Conservation (phyloP, 1,284 basidiomycete genomes). For the Xerocomus amazonicus region DNA sequence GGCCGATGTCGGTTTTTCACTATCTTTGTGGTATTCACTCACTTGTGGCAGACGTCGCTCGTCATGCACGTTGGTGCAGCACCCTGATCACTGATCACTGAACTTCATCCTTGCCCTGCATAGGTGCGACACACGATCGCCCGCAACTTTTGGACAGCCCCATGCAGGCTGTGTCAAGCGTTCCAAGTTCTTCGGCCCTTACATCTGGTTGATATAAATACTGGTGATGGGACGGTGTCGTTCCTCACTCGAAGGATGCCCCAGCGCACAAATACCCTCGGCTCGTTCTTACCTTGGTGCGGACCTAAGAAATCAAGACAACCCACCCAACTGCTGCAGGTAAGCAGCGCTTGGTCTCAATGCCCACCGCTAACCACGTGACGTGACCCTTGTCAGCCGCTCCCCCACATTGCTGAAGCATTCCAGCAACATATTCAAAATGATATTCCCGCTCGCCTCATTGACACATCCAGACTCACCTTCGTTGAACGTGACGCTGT, state of each 20-base stretch:
- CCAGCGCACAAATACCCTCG: neutral
- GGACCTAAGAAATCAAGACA: neutral
- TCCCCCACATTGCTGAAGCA: slow-evolving; percentile 7
- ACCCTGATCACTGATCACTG: too few relatives aligned
- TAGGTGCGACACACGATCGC: neutral
- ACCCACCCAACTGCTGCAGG: slow-evolving; percentile 5
- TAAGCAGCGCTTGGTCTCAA: neutral
- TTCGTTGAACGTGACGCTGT: slow-evolving; percentile 21
- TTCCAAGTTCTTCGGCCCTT: neutral
- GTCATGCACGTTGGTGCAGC: too few relatives aligned
- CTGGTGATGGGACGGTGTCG: neutral
- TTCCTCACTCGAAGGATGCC: slow-evolving; percentile 1
- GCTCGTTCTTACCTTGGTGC: slow-evolving; percentile 5
- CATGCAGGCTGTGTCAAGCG: slow-evolving; percentile 4
- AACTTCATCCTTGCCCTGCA: too few relatives aligned
- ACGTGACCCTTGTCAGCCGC: slow-evolving; percentile 3
- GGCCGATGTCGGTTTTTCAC: too few relatives aligned
- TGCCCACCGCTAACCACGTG: neutral
- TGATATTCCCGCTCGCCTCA: slow-evolving; percentile 26
- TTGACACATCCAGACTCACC: slow-evolving; percentile 22
- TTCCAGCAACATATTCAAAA: slow-evolving; percentile 24
- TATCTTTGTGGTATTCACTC: too few relatives aligned
- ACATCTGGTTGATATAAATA: slow-evolving; percentile 11
- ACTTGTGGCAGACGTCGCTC: too few relatives aligned
- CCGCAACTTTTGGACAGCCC: slow-evolving; percentile 5